A percentile compares a stretch with the other conserved stretches of the same genome.
Conservation (phyloP, 164 flowering plant genomes). For the Houttuynia cordata region DNA sequence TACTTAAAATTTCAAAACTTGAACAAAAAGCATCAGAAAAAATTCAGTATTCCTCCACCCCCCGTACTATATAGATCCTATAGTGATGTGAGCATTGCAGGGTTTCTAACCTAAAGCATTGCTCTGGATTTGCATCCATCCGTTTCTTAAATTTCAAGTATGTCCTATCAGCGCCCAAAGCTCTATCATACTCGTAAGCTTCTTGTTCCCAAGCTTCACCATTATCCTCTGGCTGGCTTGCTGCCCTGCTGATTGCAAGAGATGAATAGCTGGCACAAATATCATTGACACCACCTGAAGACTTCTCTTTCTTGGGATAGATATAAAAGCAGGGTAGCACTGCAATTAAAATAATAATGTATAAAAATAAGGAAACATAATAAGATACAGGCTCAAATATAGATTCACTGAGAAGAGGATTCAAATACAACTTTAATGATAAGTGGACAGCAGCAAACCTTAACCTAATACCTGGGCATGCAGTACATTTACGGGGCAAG, state of each 20-base stretch:
- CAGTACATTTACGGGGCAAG: too few relatives aligned
- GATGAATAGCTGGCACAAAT: slow-evolving; percentile 27
- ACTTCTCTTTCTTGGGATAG: slow-evolving; percentile 40
- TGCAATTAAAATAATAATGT: slow-evolving; percentile 34
- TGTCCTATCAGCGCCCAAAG: slow-evolving; percentile 72
- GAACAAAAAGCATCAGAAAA: too few relatives aligned
- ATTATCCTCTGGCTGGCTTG: slow-evolving; percentile 19
- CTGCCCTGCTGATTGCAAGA: slow-evolving; percentile 33
- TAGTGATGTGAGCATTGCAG: too few relatives aligned
- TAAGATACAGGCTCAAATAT: background rate
- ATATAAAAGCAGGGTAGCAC: slow-evolving; percentile 87
- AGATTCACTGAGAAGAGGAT: too few relatives aligned
- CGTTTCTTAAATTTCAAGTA: slow-evolving; percentile 87
- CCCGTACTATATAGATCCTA: too few relatives aligned
- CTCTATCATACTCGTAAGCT: slow-evolving; percentile 73
- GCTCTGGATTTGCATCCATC: slow-evolving; percentile 70
- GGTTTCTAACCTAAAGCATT: slow-evolving; percentile 68
- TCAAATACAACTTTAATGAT: too few relatives aligned
- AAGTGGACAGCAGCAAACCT: too few relatives aligned
- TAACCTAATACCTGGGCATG: too few relatives aligned
- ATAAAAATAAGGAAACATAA: slow-evolving; percentile 1
- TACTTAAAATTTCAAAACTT: too few relatives aligned
- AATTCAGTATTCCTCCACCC: too few relatives aligned
- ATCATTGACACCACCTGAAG: slow-evolving; percentile 17
- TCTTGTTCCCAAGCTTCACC: slow-evolving; percentile 74